These are phyloP conservation scores for Elsinoe necatrix DNA, from an alignment of 2,329 filamentous ascomycete species.

Conservation along the genomic window DNA sequence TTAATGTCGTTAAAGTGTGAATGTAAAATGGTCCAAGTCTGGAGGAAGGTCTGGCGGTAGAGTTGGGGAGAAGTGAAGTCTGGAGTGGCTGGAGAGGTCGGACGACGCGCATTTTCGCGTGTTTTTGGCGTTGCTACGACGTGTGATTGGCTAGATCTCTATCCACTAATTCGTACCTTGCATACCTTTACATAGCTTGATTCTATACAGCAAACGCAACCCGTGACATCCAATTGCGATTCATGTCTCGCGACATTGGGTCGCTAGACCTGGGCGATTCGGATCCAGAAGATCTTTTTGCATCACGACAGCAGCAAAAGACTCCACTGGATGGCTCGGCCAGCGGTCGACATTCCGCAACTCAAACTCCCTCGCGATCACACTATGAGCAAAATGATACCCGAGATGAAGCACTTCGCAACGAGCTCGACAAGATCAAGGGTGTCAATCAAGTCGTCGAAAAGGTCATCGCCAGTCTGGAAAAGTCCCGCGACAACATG, in stretches of 20 bases:
- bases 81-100: not conserved
- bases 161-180: conserved; percentile 1
- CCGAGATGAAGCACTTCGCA: conserved; percentile 64
- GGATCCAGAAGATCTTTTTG: conserved; percentile 50
- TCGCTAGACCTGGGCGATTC: conserved; percentile 45
- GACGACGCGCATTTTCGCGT: not conserved
- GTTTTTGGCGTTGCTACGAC: not conserved
- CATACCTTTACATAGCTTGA: not conserved
- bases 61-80: conserved; percentile 3
- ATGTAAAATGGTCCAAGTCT: not conserved
- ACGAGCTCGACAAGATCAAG: conserved; percentile 73
- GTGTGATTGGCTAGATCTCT: not conserved
- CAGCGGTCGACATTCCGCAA: conserved; percentile 8
- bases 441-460: conserved; percentile 86
- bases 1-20: not conserved
- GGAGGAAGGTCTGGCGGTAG: not conserved
- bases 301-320: conserved; percentile 37
- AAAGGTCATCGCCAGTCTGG: conserved; percentile 61
- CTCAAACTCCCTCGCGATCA: conserved; percentile 15
- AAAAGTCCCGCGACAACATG: conserved; percentile 70
- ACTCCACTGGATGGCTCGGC: conserved; percentile 34
- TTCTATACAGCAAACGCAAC: not conserved
- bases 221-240: not conserved
- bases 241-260: conserved; percentile 23
- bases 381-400: conserved; percentile 22